phyloP scores from a whole-genome alignment of 345 rosid genomes.

The Salix exigua region DNA sequence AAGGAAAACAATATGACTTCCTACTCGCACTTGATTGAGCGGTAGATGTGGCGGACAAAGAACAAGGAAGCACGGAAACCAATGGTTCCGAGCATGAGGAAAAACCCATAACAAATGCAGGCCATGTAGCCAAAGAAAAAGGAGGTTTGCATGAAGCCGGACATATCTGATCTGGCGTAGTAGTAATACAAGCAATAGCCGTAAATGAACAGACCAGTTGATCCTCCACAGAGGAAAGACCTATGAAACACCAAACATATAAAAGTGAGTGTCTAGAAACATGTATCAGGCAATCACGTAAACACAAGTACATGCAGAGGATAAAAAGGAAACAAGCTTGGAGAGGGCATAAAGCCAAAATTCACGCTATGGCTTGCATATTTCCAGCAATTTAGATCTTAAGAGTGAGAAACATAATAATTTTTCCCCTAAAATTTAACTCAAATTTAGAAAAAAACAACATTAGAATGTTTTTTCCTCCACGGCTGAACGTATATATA shows the following conservation, averaged over 20 bases:
- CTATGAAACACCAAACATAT: constrained; percentile 13
- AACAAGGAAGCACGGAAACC: constrained; percentile 44
- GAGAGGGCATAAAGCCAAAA: background rate
- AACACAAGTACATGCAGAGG: background rate
- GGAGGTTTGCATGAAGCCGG: constrained; percentile 50
- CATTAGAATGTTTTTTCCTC: background rate
- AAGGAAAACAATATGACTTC: background rate
- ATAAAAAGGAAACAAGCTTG: background rate
- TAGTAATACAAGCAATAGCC: constrained; percentile 48
- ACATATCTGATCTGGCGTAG: constrained; percentile 40
- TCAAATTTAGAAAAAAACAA: background rate
- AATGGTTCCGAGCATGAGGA: constrained; percentile 43
- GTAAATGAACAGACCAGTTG: constrained; percentile 42
- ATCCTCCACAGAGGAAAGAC: constrained; percentile 48
- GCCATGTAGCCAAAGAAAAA: constrained; percentile 59
- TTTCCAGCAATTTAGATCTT: background rate
- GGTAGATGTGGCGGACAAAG: constrained; percentile 47
- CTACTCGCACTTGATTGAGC: constrained; percentile 40
- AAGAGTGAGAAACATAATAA: background rate
- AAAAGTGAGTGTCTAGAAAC: background rate
- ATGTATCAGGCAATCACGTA: background rate
- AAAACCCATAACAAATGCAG: constrained; percentile 46
- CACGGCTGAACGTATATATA: background rate
- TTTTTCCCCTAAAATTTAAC: background rate
- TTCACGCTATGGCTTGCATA: background rate